Evolutionary conservation across 208 protist genomes (phyloP).

Genomic region (Trichomonas vaginalis): DNA sequence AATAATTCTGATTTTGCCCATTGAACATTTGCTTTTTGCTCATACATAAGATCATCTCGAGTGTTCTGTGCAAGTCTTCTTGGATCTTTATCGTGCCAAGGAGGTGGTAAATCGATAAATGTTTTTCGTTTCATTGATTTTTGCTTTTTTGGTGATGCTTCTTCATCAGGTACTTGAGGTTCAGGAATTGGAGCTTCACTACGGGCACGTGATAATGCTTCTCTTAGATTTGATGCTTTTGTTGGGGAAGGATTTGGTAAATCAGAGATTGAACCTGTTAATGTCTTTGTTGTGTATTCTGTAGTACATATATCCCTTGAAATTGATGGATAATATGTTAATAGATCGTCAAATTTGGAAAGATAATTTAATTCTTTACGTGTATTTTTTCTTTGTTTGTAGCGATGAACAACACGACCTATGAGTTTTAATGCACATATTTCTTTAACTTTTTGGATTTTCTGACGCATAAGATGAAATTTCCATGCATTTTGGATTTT

Average conservation of each 20-base stretch:
- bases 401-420: neutral
- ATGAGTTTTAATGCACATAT: neutral
- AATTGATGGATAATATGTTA: neutral
- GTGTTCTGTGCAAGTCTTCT: neutral
- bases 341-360: neutral
- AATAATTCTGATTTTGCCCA: neutral
- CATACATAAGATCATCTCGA: neutral
- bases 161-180: too few species aligned
- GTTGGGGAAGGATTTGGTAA: neutral
- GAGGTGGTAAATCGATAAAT: slow-evolving; percentile 2
- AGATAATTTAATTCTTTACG: neutral
- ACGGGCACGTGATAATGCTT: too few species aligned
- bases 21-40: neutral
- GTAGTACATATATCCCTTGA: neutral
- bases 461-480: neutral
- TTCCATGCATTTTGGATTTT: neutral
- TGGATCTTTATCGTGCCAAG: slow-evolving; percentile 1
- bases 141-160: neutral
- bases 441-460: neutral
- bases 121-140: neutral
- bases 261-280: neutral
- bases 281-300: neutral
- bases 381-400: neutral
- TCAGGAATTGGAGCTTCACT: neutral
- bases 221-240: neutral